Evolutionary conservation across 176 grass and related monocot species (phyloP), one percentile per base, ranked within the genome.

Genomic region (Poa annua): DNA sequence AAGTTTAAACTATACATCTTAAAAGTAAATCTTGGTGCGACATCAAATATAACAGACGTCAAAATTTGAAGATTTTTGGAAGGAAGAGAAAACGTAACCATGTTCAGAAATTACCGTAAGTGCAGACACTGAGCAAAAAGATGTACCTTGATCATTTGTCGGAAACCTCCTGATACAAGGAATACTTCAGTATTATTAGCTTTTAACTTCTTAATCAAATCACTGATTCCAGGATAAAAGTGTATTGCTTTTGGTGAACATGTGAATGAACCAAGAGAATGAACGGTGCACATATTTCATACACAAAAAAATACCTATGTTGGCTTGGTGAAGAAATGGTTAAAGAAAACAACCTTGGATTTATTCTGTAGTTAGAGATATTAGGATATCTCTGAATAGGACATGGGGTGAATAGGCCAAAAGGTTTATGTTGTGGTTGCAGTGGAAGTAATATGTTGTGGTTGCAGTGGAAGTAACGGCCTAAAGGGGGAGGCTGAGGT

Each of bases 141-240:
- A 84, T 69, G 9, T 85, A 95, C 96, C 81, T 95, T 85, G 81
- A 98, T 95, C 96, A 98, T 95, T 87, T 98, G 96, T 42, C 92
- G 76, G 79, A 95, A 95, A 74, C 96, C 96, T 71, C 96, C 92
- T 50, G 96, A 98, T 51, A 98, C 80, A 81, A 98, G 86, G 85
- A 93, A 98, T 16, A 98, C 92, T 66, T 93, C 85, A 85, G 65
- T 90, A 25, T 88, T 82, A 69, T 91, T 95, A 80, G 36, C 83
- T 79, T 90, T 98, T 33, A 98, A 52, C 82, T 91, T 93, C 41
- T 78, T 86, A 67, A 95, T 90, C 73, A 98, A 87, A 80, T 88
- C 91, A 81, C 77, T 47, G 68, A 98, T 92, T 83, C 91, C 89
- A 48, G 92, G 91, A 80, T 66, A 6, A 68, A 65, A 45, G 67